Base-by-base conservation (phyloP, 345 rosid species). In the Mangifera indica region DNA sequence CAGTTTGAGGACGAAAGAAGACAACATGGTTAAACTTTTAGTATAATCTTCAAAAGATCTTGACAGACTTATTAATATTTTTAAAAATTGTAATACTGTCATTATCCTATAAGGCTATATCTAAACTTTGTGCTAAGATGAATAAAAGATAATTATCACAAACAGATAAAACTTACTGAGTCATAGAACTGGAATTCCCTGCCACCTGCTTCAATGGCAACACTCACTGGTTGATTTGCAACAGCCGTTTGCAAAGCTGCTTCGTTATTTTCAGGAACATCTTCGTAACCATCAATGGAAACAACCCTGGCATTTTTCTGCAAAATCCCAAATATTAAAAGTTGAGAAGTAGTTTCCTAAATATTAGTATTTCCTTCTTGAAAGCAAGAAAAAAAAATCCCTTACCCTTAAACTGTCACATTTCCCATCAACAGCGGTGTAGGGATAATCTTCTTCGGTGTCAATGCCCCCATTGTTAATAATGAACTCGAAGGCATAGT, bases 261-360 rank as follows among this genome's bases (percentile, higher is more conserved):
- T 84, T 95, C 99, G 13, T 76, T 20, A 60, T 95, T 85, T 10
- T 1, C 60, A 6, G 93, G 93, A 48, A 95, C 98, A 80, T 92
- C 96, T 37, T 92, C 97, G 58, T 92, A 95, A 2, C 14, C 26
- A 61, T 92, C 90, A 10, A 92, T 91, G 0, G 84, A 57, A 20
- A 95, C 99, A 71, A 92, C 98, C 72, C 64, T 89, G 34, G 97
- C 94, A 57, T 89, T 92, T 84, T 88, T 89, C 98, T 92, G 83
- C 81, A 81, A 1, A 77, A 29, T 3, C 10, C 17, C 45, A 65
- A 42, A 53, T 13, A 34, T 24, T 24, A 37, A 15, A 53, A 7
- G 12, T 15, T 58, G 12, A 72, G 57, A 60, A 60, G 7, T 45
- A 44, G 0, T 42, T 4, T 53, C 15, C 14, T 10, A 29, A 29